Percentiles rank a stretch among this genome's conserved stretches.
phyloP scores from a whole-genome alignment of 2,329 filamentous ascomycete genomes.

The Fusarium annulatum region DNA sequence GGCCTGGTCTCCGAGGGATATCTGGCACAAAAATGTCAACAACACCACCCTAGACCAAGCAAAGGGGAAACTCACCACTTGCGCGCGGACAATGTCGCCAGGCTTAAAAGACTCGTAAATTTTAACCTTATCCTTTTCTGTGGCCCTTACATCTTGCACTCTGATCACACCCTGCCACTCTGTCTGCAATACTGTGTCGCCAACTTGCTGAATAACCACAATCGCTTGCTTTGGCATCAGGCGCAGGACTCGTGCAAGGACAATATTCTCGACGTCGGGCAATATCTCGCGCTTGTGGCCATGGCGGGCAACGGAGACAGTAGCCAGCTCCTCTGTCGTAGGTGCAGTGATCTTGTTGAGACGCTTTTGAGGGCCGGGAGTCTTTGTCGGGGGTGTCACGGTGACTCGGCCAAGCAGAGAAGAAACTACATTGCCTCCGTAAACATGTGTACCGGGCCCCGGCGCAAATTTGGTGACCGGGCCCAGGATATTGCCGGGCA shows the following conservation, averaged over 20 bases:
- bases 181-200: slow-evolving; percentile 76
- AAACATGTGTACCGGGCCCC: slow-evolving; percentile 86
- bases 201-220: slow-evolving; percentile 86
- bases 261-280: slow-evolving; percentile 81
- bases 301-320: slow-evolving; percentile 66
- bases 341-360: slow-evolving; percentile 67
- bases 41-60: neutral
- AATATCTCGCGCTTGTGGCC: slow-evolving; percentile 74
- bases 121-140: slow-evolving; percentile 94
- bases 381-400: slow-evolving; percentile 60
- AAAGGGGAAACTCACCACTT: slow-evolving; percentile 69
- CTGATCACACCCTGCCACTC: slow-evolving; percentile 89
- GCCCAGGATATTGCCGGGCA: slow-evolving; percentile 87
- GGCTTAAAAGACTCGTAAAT: slow-evolving; percentile 92
- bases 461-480: slow-evolving; percentile 72
- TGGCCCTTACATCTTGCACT: slow-evolving; percentile 90
- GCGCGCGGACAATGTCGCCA: slow-evolving; percentile 88
- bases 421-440: slow-evolving; percentile 79
- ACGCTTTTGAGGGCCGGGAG: slow-evolving; percentile 66
- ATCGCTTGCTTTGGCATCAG: slow-evolving; percentile 87
- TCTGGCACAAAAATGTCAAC: slow-evolving; percentile 57
- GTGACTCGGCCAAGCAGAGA: slow-evolving; percentile 82
- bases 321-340: slow-evolving; percentile 58
- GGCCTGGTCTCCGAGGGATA: slow-evolving; percentile 90
- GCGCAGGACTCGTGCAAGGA: slow-evolving; percentile 87